Evolutionary conservation across 2,329 filamentous ascomycete species (phyloP).

Genomic region (Basipetospora chlamydospora): DNA sequence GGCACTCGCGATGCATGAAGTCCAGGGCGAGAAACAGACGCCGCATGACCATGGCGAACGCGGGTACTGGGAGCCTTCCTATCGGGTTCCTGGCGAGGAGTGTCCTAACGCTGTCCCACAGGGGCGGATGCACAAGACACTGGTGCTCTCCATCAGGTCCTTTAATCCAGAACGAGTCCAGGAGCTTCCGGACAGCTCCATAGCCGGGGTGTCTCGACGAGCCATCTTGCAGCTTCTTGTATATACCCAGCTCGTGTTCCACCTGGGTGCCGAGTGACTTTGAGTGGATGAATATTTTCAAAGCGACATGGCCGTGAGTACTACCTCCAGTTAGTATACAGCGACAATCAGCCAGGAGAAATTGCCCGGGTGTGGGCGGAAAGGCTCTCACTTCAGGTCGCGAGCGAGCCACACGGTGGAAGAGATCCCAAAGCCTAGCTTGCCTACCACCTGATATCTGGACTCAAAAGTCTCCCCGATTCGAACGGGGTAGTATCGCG

Average conservation of each 20-base stretch:
- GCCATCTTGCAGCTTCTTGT: not conserved
- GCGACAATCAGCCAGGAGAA: not conserved
- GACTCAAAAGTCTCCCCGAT: conserved; percentile 18
- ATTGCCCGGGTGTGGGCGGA: not conserved
- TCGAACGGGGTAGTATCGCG: conserved; percentile 17
- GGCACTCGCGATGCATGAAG: conserved; percentile 29
- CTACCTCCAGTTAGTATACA: not conserved
- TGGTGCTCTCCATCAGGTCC: not conserved
- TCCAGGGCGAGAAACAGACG: conserved; percentile 28
- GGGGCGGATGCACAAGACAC: not conserved
- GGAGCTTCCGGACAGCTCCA: not conserved
- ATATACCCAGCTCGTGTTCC: not conserved
- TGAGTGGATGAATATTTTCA: not conserved
- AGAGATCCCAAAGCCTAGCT: conserved; percentile 21
- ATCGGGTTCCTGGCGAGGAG: conserved; percentile 26
- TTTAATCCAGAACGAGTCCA: not conserved
- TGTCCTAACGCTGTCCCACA: conserved; percentile 22
- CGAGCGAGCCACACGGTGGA: conserved; percentile 25
- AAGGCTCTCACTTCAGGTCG: not conserved
- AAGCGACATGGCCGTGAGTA: not conserved
- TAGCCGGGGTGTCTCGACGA: not conserved
- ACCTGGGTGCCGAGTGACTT: not conserved
- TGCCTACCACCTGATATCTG: conserved; percentile 21
- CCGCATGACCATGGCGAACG: conserved; percentile 21
- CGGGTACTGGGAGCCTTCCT: conserved; percentile 17